These are phyloP conservation scores for Pelargonium exstipulatum DNA, from an alignment of 441 rosid genomes.

Conservation along the genomic window DNA sequence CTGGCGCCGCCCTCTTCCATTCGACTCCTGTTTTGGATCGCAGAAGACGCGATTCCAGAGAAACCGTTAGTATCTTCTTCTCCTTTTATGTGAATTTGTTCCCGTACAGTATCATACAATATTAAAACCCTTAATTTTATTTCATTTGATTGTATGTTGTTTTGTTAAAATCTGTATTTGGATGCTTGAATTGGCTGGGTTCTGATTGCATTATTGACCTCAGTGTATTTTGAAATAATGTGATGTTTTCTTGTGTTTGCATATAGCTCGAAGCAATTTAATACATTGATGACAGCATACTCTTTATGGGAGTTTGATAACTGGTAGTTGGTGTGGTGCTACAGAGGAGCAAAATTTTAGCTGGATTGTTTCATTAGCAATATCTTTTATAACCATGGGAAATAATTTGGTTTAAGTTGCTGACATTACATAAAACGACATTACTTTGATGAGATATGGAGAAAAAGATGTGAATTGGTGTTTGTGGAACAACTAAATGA, in stretches of 20 bases:
- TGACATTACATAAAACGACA: neutral
- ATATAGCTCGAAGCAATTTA: neutral
- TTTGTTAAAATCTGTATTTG: neutral
- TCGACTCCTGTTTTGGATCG: conserved; percentile 68
- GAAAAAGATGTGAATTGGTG: neutral
- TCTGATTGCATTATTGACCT: neutral
- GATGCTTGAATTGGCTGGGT: neutral
- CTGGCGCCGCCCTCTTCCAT: conserved; percentile 47
- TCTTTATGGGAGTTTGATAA: neutral
- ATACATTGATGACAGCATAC: neutral
- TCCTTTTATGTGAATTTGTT: neutral
- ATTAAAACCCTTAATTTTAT: no score
- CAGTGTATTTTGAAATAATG: neutral
- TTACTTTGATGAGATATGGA: neutral
- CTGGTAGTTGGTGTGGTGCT: no score
- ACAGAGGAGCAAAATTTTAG: neutral
- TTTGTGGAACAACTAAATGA: neutral
- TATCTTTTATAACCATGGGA: neutral
- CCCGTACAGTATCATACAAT: no score
- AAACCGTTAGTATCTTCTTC: conserved; percentile 35
- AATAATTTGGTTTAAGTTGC: neutral
- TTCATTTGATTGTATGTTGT: neutral
- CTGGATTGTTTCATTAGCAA: neutral
- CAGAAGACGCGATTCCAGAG: conserved; percentile 58
- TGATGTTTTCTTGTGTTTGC: neutral